Evolutionary conservation across 805 yeast genomes (phyloP).

Genomic region (Wickerhamiella vanderwaltii): DNA sequence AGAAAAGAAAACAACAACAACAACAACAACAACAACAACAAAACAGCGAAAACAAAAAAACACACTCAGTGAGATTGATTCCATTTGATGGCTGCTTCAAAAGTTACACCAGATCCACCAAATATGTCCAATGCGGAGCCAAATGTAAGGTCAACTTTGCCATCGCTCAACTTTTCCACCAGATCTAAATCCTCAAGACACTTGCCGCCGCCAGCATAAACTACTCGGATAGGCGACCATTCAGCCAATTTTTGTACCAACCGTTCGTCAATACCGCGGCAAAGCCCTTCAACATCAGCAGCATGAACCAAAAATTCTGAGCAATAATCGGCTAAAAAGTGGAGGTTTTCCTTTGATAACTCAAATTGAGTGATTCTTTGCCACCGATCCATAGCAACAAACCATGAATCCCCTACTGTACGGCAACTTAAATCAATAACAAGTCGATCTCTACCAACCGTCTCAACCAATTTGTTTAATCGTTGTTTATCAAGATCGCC

Average conservation of each 20-base stretch:
- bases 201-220: conserved; percentile 96
- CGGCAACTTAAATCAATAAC: conserved; percentile 88
- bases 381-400: conserved; percentile 98
- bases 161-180: conserved; percentile 57
- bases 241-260: conserved; percentile 59
- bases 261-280: conserved; percentile 79
- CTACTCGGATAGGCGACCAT: conserved; percentile 69
- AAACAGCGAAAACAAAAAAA: too few relatives aligned
- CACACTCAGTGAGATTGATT: conserved; percentile 37
- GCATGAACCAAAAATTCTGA: conserved; percentile 89
- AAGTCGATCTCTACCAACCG: conserved; percentile 53
- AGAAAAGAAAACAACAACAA: too few relatives aligned
- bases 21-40: too few relatives aligned
- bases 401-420: conserved; percentile 45
- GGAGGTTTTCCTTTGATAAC: conserved; percentile 43
- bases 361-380: conserved; percentile 67
- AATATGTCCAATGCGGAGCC: conserved; percentile 92
- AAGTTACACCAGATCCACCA: conserved; percentile 76
- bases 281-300: conserved; percentile 96
- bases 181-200: conserved; percentile 51
- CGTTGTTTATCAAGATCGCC: conserved; percentile 42
- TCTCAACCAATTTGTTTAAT: conserved; percentile 36
- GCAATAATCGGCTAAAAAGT: conserved; percentile 48
- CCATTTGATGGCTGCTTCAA: conserved; percentile 68
- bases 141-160: conserved; percentile 80